Base-by-base conservation (phyloP, 768 basidiomycete species). In the Hygrophoropsis aurantiaca region DNA sequence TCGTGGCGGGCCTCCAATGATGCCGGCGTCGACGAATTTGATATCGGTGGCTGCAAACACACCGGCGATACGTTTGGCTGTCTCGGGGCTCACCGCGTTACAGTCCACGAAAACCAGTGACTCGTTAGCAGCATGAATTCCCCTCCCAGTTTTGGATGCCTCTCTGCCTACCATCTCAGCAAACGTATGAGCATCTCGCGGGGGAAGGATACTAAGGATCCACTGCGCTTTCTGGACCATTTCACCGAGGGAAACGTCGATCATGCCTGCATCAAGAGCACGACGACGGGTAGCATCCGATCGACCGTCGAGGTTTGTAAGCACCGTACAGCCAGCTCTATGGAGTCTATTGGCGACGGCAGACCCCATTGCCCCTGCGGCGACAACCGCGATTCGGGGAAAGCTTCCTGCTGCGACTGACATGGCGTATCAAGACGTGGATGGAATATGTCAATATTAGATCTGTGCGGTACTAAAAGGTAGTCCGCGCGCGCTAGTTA, bases 361-460 rank as follows among this genome's bases (percentile, higher is more conserved):
- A 5, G 80, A 66, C 21, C 81, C 82, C 84, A 83, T 85, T 2
- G 71, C 74, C 15, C 82, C 81, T 8, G 80, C 73, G 26, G 80
- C 74, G 48, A 84, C 64, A 18, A 83, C 64, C 24, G 74, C 76
- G 44, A 83, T 62, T 25, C 57, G 64, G 49, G 59, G 59, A 45
- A 57, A 36, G 18, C 11, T 42, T n/a, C n/a, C n/a, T 33, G 39
- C 11, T 10, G 19, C 10, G 16, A 49, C 16, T 8, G 26, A 43
- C 60, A 67, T 58, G 47, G 25, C 46, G 2, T 47, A 35, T 33
- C 25, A 27, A 30, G 27, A 7, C 13, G 13, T 30, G 27, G 13
- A 30, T 6, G 27, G 13, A 13, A 30, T 30, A 30, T 13, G 27
- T 13, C 27, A 30, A 30, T 30, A 30, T 7, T 30, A 30, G 27